Conservation (phyloP, 2,329 filamentous ascomycete genomes). For the Penicillium hordei region DNA sequence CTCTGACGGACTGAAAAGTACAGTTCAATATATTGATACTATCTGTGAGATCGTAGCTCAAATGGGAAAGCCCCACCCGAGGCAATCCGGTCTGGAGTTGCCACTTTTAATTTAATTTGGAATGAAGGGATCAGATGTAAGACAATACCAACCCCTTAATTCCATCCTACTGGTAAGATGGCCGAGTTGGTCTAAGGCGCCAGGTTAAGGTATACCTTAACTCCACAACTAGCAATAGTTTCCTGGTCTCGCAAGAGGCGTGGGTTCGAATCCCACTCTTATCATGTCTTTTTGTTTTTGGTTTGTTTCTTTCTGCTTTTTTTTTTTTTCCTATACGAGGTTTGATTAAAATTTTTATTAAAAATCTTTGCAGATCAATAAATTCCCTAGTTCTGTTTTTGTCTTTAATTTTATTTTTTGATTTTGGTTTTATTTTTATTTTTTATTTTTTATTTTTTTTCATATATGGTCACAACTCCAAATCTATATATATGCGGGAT, state of each 20-base stretch:
- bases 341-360: too few relatives aligned
- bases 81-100: constrained; percentile 1
- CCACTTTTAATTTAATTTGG: background rate
- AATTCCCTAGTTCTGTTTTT: too few relatives aligned
- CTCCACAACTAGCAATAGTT: constrained; percentile 13
- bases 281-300: background rate
- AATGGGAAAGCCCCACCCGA: constrained; percentile 7
- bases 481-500: background rate
- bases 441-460: too few relatives aligned
- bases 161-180: constrained; percentile 29
- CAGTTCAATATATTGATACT: background rate
- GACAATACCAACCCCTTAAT: accelerated
- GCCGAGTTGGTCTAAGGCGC: constrained; percentile 40
- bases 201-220: constrained; percentile 35
- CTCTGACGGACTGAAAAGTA: background rate
- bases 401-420: too few relatives aligned
- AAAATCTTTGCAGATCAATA: too few relatives aligned
- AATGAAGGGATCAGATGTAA: accelerated
- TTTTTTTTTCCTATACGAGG: too few relatives aligned
- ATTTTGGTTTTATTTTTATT: too few relatives aligned
- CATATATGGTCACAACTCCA: background rate
- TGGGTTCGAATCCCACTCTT: constrained; percentile 16
- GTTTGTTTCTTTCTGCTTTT: too few relatives aligned
- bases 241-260: constrained; percentile 14
- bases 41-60: background rate